Percentiles rank a stretch among this genome's conserved stretches.
Conservation (phyloP, 1,284 basidiomycete genomes). For the Boletus semigastroideus region DNA sequence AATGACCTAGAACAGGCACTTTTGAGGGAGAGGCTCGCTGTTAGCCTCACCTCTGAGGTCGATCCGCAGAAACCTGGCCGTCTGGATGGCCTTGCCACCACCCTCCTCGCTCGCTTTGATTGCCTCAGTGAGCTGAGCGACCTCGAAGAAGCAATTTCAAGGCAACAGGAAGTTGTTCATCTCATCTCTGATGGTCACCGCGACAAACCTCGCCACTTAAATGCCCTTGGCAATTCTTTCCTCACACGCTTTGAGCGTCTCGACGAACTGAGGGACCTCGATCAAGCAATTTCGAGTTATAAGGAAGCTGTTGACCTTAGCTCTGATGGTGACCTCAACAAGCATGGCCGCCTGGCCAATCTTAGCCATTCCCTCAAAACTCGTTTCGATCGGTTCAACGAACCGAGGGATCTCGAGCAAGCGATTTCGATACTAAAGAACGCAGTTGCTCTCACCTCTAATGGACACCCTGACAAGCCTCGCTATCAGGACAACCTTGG, state of each 20-base stretch:
- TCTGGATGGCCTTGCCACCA: not conserved
- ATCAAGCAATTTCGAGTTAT: slow-evolving; percentile 4
- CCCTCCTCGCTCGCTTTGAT: slow-evolving; percentile 3
- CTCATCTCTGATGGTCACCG: slow-evolving; percentile 1
- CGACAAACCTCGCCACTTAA: not conserved
- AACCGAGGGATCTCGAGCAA: not conserved
- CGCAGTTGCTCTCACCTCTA: not conserved
- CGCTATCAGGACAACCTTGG: not conserved
- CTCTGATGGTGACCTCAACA: not conserved
- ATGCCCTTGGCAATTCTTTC: not conserved
- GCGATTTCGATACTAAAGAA: not conserved
- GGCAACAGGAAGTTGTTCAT: not conserved
- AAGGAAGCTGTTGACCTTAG: not conserved
- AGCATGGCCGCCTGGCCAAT: not conserved
- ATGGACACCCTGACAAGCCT: not conserved
- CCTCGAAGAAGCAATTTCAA: slow-evolving; percentile 8
- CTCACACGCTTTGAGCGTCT: not conserved
- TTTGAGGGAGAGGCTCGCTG: not conserved
- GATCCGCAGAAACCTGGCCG: not conserved
- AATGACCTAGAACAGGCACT: slow-evolving; percentile 5
- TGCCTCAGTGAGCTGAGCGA: not conserved
- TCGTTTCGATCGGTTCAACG: not conserved
- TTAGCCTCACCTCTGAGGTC: not conserved
- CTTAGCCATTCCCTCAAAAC: not conserved
- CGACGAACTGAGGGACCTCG: not conserved